These are phyloP conservation scores for Exserohilum rostratum DNA, from an alignment of 2,329 filamentous ascomycete genomes.

Conservation along the genomic window DNA sequence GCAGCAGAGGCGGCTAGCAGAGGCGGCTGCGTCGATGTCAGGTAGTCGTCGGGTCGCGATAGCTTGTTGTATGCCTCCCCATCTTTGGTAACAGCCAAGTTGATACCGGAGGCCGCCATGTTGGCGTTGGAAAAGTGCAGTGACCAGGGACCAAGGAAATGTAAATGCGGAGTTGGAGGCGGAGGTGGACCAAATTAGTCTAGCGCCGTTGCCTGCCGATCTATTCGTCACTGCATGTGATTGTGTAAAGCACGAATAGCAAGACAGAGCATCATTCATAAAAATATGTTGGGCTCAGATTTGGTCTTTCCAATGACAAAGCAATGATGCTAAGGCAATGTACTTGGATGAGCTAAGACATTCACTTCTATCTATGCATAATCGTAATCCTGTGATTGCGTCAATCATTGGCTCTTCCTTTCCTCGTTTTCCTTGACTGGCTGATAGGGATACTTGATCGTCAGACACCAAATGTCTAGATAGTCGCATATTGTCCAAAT, in stretches of 20 bases:
- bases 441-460: slow-evolving; percentile 81
- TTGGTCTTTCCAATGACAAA: too few species aligned
- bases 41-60: slow-evolving; percentile 40
- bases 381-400: background rate
- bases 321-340: background rate
- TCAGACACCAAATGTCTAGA: slow-evolving; percentile 97
- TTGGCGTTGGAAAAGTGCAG: slow-evolving; percentile 4
- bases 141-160: background rate
- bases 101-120: slow-evolving; percentile 36
- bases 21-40: slow-evolving; percentile 17
- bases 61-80: slow-evolving; percentile 48
- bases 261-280: too few species aligned
- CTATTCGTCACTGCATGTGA: background rate
- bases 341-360: background rate
- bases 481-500: slow-evolving; percentile 98
- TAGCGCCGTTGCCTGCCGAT: background rate
- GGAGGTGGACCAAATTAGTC: slow-evolving; percentile 10
- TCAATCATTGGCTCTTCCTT: slow-evolving; percentile 33
- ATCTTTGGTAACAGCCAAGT: slow-evolving; percentile 41
- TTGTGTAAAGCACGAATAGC: background rate
- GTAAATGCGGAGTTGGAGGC: slow-evolving; percentile 10
- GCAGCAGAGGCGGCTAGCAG: slow-evolving; percentile 9
- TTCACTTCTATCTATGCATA: background rate
- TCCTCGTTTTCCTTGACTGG: slow-evolving; percentile 46
- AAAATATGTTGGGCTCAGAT: background rate